Conservation (phyloP, 2,329 filamentous ascomycete species). For the Sporothrix variecibatus region DNA sequence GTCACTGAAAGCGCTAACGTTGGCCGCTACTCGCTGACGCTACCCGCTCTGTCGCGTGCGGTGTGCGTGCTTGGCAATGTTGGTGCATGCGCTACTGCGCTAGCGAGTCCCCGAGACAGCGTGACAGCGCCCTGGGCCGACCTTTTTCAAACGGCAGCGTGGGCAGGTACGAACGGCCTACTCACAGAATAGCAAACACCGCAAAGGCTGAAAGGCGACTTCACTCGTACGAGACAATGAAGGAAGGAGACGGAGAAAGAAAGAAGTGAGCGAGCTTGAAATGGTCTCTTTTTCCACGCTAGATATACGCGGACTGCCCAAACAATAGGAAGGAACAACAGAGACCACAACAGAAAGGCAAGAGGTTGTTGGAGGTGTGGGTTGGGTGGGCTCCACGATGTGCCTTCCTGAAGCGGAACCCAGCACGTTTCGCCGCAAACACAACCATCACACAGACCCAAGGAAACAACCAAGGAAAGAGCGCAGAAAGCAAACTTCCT, state of each 20-base stretch:
- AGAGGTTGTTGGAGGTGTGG: background rate
- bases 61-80: conserved; percentile 5
- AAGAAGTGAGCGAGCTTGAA: background rate
- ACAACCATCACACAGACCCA: background rate
- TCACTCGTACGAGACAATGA: background rate
- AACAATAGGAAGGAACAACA: background rate
- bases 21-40: background rate
- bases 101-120: background rate
- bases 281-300: background rate
- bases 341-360: background rate
- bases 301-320: background rate
- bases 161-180: background rate
- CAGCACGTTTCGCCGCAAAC: background rate
- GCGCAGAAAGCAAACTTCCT: background rate
- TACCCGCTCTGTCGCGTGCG: conserved; percentile 1
- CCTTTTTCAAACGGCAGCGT: background rate
- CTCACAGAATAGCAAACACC: background rate
- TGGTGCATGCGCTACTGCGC: background rate
- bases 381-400: conserved; percentile 1
- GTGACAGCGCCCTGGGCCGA: conserved; percentile 10
- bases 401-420: conserved; percentile 18
- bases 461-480: conserved; percentile 4
- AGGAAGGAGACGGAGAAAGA: background rate
- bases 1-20: background rate
- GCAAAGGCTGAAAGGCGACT: background rate